Evolutionary conservation across 306 rosid species (phyloP), one percentile per base, ranked within the genome.

Genomic region (Pterocarpus santalinus): DNA sequence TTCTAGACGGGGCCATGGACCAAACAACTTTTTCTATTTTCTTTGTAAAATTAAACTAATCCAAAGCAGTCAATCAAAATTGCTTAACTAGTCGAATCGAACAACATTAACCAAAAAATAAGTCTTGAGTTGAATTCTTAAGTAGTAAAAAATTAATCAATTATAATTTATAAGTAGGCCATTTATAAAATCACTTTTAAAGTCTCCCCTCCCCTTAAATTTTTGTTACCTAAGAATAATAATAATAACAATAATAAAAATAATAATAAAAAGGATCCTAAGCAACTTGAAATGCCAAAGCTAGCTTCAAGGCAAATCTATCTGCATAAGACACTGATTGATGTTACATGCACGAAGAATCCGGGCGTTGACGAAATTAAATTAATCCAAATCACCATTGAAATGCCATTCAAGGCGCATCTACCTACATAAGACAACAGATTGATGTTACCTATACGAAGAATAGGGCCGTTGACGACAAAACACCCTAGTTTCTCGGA

Each of bases 401-500:
- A 44, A 72, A 80, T 49, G 72, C 46, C 57, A 14, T 38, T 72
- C 73, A 62, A 17, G 53, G 66, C 73, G 13, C 72, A 63, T 49
- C 30, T 46, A 32, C 3, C 53, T 65, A 13, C 65, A 36, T 36
- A 53, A 51, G 75, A 53, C 67, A 67, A 65, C 7, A 11, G 64
- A 49, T 35, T 72, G 35, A 35, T 34, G 64, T 28, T 17, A 41
- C 64, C 34, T 56, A 12, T 63, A 33, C 39, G 2, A 22, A 49
- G 43, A 44, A n/a, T 47, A 63, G 15, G 79, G 44, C 36, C 49
- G 9, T 17, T 49, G 8, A 71, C 79, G 30, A 73, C 80, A 66
- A 57, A 81, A 49, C 77, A 69, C 8, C 72, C 74, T 82, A 75
- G 73, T 76, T 76, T 76, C 81, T 82, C 34, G 52, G 38, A 58